Evolutionary conservation across 106 monocot genomes (phyloP).

Genomic region (Platanthera guangdongensis): DNA sequence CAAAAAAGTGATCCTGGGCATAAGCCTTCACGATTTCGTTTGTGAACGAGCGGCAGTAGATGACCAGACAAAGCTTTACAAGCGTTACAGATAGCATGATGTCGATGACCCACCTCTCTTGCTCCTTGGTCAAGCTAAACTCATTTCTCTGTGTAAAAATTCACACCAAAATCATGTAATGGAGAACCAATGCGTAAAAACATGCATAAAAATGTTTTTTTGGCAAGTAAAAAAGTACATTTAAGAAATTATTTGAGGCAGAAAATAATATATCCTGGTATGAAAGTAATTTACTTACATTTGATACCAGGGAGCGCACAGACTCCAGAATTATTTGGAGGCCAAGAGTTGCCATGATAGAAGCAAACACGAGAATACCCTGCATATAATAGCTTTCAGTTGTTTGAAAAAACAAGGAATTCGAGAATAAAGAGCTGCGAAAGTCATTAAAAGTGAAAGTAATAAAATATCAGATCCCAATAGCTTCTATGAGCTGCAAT

Average conservation of each 20-base stretch:
- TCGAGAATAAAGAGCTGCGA: background rate
- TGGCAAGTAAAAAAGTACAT: no score
- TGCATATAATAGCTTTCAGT: slow-evolving; percentile 13
- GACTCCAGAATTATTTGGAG: slow-evolving; percentile 95
- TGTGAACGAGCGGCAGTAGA: slow-evolving; percentile 82
- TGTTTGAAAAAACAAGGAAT: background rate
- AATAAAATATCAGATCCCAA: background rate
- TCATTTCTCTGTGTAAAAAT: slow-evolving; percentile 29
- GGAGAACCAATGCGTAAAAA: background rate
- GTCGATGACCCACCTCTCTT: slow-evolving; percentile 58
- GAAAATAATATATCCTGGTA: background rate
- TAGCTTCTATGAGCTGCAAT: background rate
- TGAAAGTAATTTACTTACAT: slow-evolving; percentile 41
- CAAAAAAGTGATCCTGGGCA: slow-evolving; percentile 96
- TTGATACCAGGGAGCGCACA: slow-evolving; percentile 53
- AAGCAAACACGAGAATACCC: slow-evolving; percentile 98
- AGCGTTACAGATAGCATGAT: slow-evolving; percentile 76
- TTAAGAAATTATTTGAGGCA: no score
- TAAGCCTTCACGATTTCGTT: slow-evolving; percentile 98
- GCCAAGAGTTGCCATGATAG: slow-evolving; percentile 97
- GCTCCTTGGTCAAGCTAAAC: slow-evolving; percentile 68
- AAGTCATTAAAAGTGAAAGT: background rate
- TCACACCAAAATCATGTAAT: background rate
- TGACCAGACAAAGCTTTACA: slow-evolving; percentile 64
- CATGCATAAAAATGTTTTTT: background rate